phyloP scores from a whole-genome alignment of 495 filamentous ascomycete genomes.

The Penicillium simplicissimum region DNA sequence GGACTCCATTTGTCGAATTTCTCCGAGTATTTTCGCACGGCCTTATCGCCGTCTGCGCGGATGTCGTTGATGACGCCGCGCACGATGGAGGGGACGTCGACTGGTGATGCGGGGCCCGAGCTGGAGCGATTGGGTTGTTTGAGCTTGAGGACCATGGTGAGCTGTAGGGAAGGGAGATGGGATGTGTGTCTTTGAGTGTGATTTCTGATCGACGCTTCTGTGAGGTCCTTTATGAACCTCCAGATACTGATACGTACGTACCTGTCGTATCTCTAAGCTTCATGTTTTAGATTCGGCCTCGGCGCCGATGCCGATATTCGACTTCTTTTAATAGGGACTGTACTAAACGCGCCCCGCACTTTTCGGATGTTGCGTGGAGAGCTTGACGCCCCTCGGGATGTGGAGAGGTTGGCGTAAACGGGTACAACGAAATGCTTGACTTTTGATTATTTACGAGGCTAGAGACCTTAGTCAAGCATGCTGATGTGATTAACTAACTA shows the following conservation, averaged over 20 bases:
- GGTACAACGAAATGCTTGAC: too few relatives aligned
- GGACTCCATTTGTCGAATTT: conserved; percentile 59
- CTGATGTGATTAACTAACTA: too few relatives aligned
- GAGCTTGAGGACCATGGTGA: conserved; percentile 19
- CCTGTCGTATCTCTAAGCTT: conserved; percentile 3
- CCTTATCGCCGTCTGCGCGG: conserved; percentile 44
- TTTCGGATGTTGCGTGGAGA: conserved; percentile 11
- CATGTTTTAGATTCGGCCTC: conserved; percentile 13
- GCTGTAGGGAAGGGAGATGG: background rate
- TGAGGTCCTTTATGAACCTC: conserved; percentile 1
- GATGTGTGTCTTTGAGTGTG: background rate
- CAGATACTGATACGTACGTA: background rate
- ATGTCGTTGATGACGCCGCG: conserved; percentile 52
- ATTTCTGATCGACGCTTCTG: background rate
- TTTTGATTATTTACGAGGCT: too few relatives aligned
- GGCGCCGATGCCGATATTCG: conserved; percentile 23
- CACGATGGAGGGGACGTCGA: conserved; percentile 36
- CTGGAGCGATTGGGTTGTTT: conserved; percentile 16
- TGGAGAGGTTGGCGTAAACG: conserved; percentile 4
- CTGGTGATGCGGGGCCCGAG: conserved; percentile 7
- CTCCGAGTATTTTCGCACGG: conserved; percentile 51
- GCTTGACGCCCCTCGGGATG: conserved; percentile 18
- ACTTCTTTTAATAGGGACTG: too few relatives aligned
- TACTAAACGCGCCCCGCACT: conserved; percentile 13
- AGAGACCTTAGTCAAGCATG: too few relatives aligned